phyloP scores from a whole-genome alignment of 805 yeast genomes.

The Yarrowia divulgata region DNA sequence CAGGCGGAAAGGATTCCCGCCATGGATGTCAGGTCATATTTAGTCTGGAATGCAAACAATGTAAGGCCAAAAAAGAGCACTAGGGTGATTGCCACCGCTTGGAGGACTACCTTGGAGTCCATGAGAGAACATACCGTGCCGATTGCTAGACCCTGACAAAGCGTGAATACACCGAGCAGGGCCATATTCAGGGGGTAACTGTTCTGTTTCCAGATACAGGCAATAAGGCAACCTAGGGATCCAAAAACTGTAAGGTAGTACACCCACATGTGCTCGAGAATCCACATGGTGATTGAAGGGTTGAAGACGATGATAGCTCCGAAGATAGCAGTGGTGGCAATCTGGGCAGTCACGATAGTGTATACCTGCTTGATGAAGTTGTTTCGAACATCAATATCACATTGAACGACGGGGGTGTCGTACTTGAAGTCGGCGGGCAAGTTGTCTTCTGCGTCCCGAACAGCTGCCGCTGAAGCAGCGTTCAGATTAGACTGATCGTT shows the following conservation, averaged over 20 bases:
- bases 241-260: constrained; percentile 64
- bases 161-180: constrained; percentile 69
- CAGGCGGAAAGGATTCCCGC: constrained; percentile 63
- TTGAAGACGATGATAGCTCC: constrained; percentile 60
- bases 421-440: constrained; percentile 77
- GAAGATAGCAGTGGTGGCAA: constrained; percentile 65
- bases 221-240: constrained; percentile 69
- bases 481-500: constrained; percentile 28
- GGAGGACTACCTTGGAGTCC: constrained; percentile 68
- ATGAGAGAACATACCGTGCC: constrained; percentile 71
- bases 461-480: constrained; percentile 20
- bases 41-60: constrained; percentile 75
- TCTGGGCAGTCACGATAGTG: constrained; percentile 69
- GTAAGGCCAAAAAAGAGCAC: constrained; percentile 80
- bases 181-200: constrained; percentile 72
- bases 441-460: constrained; percentile 42
- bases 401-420: constrained; percentile 75
- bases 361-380: constrained; percentile 82
- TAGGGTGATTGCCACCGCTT: constrained; percentile 73
- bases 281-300: constrained; percentile 60
- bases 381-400: constrained; percentile 77
- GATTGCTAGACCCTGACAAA: constrained; percentile 74
- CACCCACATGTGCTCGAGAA: constrained; percentile 64
- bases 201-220: constrained; percentile 66
- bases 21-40: constrained; percentile 76